phyloP scores from a whole-genome alignment of 2,329 filamentous ascomycete genomes.

The Graphiopsis chlorocephala region DNA sequence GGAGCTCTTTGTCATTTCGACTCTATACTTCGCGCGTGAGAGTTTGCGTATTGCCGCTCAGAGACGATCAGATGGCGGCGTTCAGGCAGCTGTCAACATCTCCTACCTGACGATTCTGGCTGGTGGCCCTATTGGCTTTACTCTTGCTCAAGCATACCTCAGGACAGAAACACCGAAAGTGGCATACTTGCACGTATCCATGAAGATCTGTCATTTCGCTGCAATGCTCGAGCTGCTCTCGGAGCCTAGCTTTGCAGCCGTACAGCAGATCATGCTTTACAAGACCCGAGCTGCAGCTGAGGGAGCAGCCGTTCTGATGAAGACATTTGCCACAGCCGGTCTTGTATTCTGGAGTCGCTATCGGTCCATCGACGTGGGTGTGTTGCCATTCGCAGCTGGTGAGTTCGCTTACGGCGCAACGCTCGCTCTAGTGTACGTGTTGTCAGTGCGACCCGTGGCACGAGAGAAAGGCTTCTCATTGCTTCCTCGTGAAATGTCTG shows the following conservation, averaged over 20 bases:
- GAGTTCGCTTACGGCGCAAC: conserved; percentile 72
- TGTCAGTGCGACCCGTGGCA: conserved; percentile 59
- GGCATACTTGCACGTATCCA: conserved; percentile 60
- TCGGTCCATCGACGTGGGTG: conserved; percentile 59
- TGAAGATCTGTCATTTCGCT: conserved; percentile 56
- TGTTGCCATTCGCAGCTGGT: conserved; percentile 84
- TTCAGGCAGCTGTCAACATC: conserved; percentile 82
- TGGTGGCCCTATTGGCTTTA: conserved; percentile 53
- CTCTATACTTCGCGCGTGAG: conserved; percentile 93
- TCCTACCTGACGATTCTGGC: conserved; percentile 73
- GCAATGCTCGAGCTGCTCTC: conserved; percentile 72
- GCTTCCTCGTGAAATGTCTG: conserved; percentile 46
- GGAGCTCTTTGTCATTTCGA: conserved; percentile 86
- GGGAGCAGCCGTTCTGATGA: conserved; percentile 72
- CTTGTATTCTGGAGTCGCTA: conserved; percentile 63
- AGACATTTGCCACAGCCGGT: conserved; percentile 72
- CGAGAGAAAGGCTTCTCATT: conserved; percentile 66
- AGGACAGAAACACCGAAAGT: conserved; percentile 51
- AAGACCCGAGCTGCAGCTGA: conserved; percentile 79
- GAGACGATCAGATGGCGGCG: conserved; percentile 52
- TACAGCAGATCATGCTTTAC: conserved; percentile 78
- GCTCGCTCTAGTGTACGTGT: conserved; percentile 68
- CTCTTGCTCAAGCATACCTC: conserved; percentile 68
- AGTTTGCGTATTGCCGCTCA: conserved; percentile 89
- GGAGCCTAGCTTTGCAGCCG: conserved; percentile 85